Evolutionary conservation across 2,329 filamentous ascomycete species (phyloP).

Genomic region (Chalaropsis ovoidea): DNA sequence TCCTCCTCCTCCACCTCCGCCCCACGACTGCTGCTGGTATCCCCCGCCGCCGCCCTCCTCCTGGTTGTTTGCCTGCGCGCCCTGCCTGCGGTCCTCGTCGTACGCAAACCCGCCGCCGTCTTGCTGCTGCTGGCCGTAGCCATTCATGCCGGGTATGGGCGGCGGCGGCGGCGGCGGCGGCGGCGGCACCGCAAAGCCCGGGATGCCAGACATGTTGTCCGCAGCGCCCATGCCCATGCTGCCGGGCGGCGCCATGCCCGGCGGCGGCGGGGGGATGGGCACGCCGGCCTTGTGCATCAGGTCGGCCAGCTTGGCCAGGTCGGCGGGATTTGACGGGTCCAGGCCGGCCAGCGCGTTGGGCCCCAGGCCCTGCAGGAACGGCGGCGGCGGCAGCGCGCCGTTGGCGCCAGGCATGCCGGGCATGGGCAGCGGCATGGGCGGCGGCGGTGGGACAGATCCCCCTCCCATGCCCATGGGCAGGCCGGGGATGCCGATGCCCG

Average conservation of each 20-base stretch:
- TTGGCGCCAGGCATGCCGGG: conserved; percentile 44
- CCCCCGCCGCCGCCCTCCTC: neutral
- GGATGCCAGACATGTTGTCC: conserved; percentile 29
- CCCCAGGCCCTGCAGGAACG: conserved; percentile 43
- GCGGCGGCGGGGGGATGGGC: conserved; percentile 48
- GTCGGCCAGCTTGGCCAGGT: conserved; percentile 51
- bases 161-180: conserved; percentile 36
- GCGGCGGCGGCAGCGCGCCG: conserved; percentile 41
- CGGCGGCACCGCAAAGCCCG: conserved; percentile 31
- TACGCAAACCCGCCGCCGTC: neutral
- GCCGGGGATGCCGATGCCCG: conserved; percentile 26
- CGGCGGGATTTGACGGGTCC: conserved; percentile 50
- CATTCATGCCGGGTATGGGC: conserved; percentile 19
- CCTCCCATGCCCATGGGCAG: conserved; percentile 8
- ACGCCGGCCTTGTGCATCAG: conserved; percentile 57
- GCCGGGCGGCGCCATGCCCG: conserved; percentile 37
- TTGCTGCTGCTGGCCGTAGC: conserved; percentile 10
- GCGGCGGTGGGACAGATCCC: conserved; percentile 29
- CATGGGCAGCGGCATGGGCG: conserved; percentile 25
- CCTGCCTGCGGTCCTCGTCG: conserved; percentile 13
- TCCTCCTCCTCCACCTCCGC: neutral
- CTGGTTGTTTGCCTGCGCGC: neutral
- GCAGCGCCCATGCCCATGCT: conserved; percentile 31
- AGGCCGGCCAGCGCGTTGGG: conserved; percentile 43
- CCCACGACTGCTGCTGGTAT: conserved; percentile 18